These are phyloP conservation scores for Clarireedia homoeocarpa DNA, from an alignment of 2,329 filamentous ascomycete genomes.

Conservation along the genomic window DNA sequence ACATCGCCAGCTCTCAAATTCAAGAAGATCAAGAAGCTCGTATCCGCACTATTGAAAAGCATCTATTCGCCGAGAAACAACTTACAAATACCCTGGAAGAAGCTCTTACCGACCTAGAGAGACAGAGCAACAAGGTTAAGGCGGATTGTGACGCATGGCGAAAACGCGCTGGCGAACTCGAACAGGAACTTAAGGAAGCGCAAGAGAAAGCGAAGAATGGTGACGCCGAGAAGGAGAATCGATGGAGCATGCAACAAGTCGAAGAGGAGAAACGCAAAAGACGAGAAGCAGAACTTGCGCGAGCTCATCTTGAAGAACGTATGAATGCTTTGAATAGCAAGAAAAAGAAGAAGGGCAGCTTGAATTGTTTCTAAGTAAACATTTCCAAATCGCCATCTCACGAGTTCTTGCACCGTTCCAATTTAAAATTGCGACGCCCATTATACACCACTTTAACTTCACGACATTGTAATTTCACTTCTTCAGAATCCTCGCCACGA, in stretches of 20 bases:
- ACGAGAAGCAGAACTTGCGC: slow-evolving; percentile 79
- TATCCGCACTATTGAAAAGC: slow-evolving; percentile 93
- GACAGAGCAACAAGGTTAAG: slow-evolving; percentile 86
- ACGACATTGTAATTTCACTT: slow-evolving; percentile 2
- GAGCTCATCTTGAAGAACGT: slow-evolving; percentile 83
- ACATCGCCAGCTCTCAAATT: slow-evolving; percentile 66
- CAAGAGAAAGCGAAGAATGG: slow-evolving; percentile 33
- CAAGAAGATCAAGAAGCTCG: slow-evolving; percentile 93
- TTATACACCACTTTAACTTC: not conserved
- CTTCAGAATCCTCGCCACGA: not conserved
- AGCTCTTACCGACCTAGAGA: slow-evolving; percentile 87
- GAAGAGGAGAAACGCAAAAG: slow-evolving; percentile 95
- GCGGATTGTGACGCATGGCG: slow-evolving; percentile 84
- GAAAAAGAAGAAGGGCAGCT: slow-evolving; percentile 70
- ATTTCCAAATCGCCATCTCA: not conserved
- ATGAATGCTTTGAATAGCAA: slow-evolving; percentile 85
- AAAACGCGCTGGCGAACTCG: slow-evolving; percentile 63
- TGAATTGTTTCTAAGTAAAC: slow-evolving; percentile 75
- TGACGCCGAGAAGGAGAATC: slow-evolving; percentile 33
- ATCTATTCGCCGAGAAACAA: slow-evolving; percentile 91
- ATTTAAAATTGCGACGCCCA: not conserved
- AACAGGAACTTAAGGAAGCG: slow-evolving; percentile 44
- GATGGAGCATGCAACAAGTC: slow-evolving; percentile 76
- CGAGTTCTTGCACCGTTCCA: not conserved
- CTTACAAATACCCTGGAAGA: slow-evolving; percentile 93